A percentile compares a stretch with the other conserved stretches of the same genome.
These are phyloP conservation scores for Chytriomyces sp. DNA, from an alignment of 192 early-diverging fungal species.

Conservation along the genomic window DNA sequence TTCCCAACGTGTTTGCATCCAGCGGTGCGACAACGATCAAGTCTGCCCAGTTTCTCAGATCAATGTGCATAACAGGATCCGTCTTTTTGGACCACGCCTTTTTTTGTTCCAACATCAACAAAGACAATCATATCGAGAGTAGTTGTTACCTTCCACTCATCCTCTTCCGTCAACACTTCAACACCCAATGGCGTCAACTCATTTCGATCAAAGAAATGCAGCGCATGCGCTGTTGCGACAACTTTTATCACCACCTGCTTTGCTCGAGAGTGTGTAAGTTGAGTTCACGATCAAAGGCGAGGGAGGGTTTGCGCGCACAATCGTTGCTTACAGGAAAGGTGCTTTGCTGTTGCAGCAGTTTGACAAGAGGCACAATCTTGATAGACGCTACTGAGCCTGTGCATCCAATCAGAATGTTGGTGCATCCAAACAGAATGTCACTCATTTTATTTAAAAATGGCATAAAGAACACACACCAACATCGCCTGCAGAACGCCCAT, in stretches of 20 bases:
- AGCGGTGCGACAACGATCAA: constrained; percentile 86
- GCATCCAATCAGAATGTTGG: constrained; percentile 73
- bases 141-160: constrained; percentile 78
- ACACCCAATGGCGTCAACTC: constrained; percentile 45
- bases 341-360: constrained; percentile 47
- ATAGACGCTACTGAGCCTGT: constrained; percentile 93
- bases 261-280: too few relatives aligned
- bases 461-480: too few relatives aligned
- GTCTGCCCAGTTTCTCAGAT: constrained; percentile 97
- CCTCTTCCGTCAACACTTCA: constrained; percentile 75
- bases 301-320: not conserved
- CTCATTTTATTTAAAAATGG: too few relatives aligned
- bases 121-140: not conserved
- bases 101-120: too few relatives aligned
- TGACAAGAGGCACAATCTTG: constrained; percentile 81
- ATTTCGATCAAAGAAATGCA: constrained; percentile 80
- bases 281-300: not conserved
- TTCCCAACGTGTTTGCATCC: constrained; percentile 92
- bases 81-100: constrained; percentile 78
- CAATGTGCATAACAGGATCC: constrained; percentile 95
- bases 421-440: too few relatives aligned
- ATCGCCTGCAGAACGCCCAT: too few relatives aligned
- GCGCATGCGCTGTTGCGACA: constrained; percentile 77
- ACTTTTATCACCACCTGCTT: constrained; percentile 61
- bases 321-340: not conserved